Percentiles rank a stretch among this genome's conserved stretches.
Conservation (phyloP, 306 rosid species). For the Rosa persica region DNA sequence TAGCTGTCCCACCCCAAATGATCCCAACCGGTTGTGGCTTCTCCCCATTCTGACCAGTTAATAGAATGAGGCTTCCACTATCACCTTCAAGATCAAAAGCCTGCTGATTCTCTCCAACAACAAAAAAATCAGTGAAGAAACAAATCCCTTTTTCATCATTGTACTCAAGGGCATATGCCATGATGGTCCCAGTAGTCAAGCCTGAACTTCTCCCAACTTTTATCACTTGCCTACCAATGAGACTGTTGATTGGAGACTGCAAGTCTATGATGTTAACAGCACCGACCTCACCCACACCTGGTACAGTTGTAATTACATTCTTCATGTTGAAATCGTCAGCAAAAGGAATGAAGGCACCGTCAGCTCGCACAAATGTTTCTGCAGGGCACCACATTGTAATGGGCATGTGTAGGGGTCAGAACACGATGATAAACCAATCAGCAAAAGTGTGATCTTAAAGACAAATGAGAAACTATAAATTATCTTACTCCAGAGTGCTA, state of each 20-base stretch:
- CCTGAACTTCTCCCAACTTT: constrained; percentile 99
- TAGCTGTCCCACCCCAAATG: constrained; percentile 99
- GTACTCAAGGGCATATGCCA: constrained; percentile 96
- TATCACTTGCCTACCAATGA: constrained; percentile 85
- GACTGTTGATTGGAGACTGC: constrained; percentile 90
- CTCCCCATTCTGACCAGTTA: constrained; percentile 72
- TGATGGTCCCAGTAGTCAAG: constrained; percentile 85
- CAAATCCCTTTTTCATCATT: constrained; percentile 97
- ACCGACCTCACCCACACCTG: constrained; percentile 88
- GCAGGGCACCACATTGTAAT: constrained; percentile 46
- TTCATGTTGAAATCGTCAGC: constrained; percentile 77
- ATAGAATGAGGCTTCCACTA: constrained; percentile 96
- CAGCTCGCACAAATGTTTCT: constrained; percentile 99
- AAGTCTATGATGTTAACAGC: constrained; percentile 84
- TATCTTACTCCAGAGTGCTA: constrained; percentile 10
- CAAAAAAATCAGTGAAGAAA: constrained; percentile 98
- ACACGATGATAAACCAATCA: constrained; percentile 24
- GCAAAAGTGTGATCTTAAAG: constrained; percentile 19
- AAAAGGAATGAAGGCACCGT: constrained; percentile 97
- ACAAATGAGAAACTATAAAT: constrained; percentile 29
- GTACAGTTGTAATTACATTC: constrained; percentile 63
- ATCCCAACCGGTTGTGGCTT: constrained; percentile 91
- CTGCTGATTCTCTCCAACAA: constrained; percentile 97
- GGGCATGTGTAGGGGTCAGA: constrained; percentile 25
- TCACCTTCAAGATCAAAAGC: constrained; percentile 99